Percentiles rank a stretch among this genome's conserved stretches.
Evolutionary conservation across 805 yeast species (phyloP).

Genomic region (Myxozyma monticola): DNA sequence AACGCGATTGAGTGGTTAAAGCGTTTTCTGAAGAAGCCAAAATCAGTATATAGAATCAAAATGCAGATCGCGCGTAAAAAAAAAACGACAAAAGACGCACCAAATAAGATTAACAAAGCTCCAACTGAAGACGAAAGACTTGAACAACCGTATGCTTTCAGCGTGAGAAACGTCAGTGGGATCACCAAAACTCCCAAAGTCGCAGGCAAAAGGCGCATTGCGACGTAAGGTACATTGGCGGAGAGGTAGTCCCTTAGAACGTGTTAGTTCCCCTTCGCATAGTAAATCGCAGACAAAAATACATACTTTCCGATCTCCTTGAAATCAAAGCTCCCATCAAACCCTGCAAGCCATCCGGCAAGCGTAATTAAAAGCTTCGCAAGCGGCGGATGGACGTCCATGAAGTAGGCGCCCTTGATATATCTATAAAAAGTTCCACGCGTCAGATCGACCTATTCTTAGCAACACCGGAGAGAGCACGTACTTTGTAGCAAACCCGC

Average conservation of each 20-base stretch:
- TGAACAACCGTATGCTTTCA: conserved; percentile 58
- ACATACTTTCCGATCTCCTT: conserved; percentile 45
- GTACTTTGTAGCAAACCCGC: conserved; percentile 91
- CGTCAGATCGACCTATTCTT: not conserved
- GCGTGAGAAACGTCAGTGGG: conserved; percentile 53
- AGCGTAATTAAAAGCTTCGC: conserved; percentile 59
- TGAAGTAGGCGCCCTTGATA: conserved; percentile 59
- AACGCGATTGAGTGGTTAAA: conserved; percentile 60
- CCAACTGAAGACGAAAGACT: conserved; percentile 53
- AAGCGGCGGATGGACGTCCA: conserved; percentile 75
- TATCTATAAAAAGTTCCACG: conserved; percentile 35
- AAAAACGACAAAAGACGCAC: conserved; percentile 4
- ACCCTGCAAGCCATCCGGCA: conserved; percentile 54
- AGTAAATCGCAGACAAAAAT: not conserved
- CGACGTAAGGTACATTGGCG: conserved; percentile 50
- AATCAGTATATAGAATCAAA: too few species aligned
- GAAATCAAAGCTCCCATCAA: conserved; percentile 50
- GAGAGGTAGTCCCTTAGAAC: conserved; percentile 39
- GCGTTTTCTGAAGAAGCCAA: conserved; percentile 51
- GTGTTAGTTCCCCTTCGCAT: not conserved
- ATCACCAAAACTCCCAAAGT: conserved; percentile 55
- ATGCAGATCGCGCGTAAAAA: not conserved
- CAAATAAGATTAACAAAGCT: conserved; percentile 54
- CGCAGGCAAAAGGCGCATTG: conserved; percentile 60
- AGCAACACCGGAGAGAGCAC: conserved; percentile 20